These are phyloP conservation scores for Boletellus emodensis DNA, from an alignment of 768 basidiomycete species.

Conservation along the genomic window DNA sequence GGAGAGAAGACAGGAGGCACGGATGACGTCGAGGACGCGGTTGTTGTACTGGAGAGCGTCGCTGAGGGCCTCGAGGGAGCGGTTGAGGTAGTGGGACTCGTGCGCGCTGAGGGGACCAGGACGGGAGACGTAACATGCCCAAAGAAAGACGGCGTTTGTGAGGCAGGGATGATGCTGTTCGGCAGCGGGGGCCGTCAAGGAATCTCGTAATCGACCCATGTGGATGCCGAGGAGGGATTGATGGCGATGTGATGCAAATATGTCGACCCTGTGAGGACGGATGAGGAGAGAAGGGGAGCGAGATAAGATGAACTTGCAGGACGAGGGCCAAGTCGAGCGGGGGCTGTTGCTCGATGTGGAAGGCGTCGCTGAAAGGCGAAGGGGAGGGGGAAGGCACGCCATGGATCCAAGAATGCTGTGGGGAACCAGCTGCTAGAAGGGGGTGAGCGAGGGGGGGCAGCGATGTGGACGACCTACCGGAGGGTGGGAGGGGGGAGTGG, in stretches of 20 bases:
- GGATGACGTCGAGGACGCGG: constrained; percentile 65
- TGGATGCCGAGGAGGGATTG: constrained; percentile 72
- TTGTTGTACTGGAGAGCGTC: constrained; percentile 57
- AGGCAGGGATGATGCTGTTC: constrained; percentile 74
- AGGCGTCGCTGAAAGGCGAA: constrained; percentile 50
- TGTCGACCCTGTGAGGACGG: constrained; percentile 52
- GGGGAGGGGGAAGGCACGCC: constrained; percentile 50
- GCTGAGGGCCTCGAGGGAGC: constrained; percentile 57
- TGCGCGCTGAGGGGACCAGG: constrained; percentile 67
- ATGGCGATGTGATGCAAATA: constrained; percentile 70
- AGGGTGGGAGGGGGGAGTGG: constrained; percentile 55
- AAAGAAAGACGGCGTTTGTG: constrained; percentile 78
- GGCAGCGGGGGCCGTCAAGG: constrained; percentile 45
- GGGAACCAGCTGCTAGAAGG: constrained; percentile 43
- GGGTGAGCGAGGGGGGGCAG: constrained; percentile 4
- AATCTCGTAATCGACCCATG: constrained; percentile 61
- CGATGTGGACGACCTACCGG: constrained; percentile 36
- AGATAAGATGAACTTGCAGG: constrained; percentile 44
- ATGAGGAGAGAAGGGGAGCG: constrained; percentile 4
- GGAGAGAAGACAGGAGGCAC: constrained; percentile 71
- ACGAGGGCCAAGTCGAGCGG: constrained; percentile 61
- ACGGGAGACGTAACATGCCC: constrained; percentile 78
- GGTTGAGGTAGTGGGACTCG: constrained; percentile 66
- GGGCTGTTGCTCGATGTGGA: constrained; percentile 43
- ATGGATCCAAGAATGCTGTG: constrained; percentile 49